Conservation (phyloP, 176 grass and related monocot species). For the Oropetium thomaeum region DNA sequence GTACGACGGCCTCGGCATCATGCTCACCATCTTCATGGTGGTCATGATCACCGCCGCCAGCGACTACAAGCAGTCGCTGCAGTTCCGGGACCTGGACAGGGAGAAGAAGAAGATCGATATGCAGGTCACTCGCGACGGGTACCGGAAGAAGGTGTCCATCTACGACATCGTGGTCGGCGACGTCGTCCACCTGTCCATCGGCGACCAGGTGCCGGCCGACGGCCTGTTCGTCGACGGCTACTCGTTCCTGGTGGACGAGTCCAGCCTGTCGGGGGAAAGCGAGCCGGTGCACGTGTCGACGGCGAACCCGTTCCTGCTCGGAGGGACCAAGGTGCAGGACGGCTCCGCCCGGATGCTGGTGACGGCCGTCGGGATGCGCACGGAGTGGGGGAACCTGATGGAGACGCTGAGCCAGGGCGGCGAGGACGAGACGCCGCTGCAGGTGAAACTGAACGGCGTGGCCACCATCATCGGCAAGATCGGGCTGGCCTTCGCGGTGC, state of each 20-base stretch:
- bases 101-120: constrained; percentile 98
- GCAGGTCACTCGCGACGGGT: constrained; percentile 84
- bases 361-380: constrained; percentile 88
- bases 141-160: constrained; percentile 86
- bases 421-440: constrained; percentile 93
- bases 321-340: constrained; percentile 99
- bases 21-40: constrained; percentile 77
- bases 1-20: constrained; percentile 83
- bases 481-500: constrained; percentile 68
- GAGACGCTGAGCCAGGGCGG: constrained; percentile 85
- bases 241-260: constrained; percentile 79
- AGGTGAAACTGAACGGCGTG: constrained; percentile 97
- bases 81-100: constrained; percentile 86
- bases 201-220: constrained; percentile 86
- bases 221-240: constrained; percentile 80
- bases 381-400: constrained; percentile 98
- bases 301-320: constrained; percentile 69
- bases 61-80: constrained; percentile 95
- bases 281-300: constrained; percentile 64
- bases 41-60: constrained; percentile 81
- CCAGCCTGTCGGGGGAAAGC: constrained; percentile 85
- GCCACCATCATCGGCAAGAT: constrained; percentile 99
- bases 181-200: constrained; percentile 80
- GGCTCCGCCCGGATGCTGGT: constrained; percentile 81
- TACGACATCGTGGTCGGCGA: constrained; percentile 92